Evolutionary conservation across 1,139 yeast species (phyloP).

Genomic region (Yamadazyma blattariae): DNA sequence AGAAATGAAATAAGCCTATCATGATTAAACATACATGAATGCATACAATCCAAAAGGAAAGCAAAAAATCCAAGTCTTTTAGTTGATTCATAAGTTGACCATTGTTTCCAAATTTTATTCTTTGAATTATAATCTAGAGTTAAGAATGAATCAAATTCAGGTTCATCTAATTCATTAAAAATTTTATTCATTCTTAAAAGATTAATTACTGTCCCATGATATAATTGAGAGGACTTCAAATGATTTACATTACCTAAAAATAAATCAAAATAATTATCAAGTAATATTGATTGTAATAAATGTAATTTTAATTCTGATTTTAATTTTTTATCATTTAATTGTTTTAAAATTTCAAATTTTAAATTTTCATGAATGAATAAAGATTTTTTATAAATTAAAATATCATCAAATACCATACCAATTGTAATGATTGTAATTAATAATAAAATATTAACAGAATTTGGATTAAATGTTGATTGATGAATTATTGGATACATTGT

Average conservation of each 20-base stretch:
- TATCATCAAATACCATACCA: constrained; percentile 31
- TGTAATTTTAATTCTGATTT: constrained; percentile 12
- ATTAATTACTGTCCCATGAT: constrained; percentile 26
- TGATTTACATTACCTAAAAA: constrained; percentile 22
- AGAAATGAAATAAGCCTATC: constrained; percentile 23
- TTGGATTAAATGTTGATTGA: constrained; percentile 34
- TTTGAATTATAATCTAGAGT: constrained; percentile 8
- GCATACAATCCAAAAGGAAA: constrained; percentile 29
- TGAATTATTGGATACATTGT: constrained; percentile 35
- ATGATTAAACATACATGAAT: constrained; percentile 24
- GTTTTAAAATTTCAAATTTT: constrained; percentile 7
- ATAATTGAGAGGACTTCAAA: constrained; percentile 23
- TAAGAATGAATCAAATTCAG: background rate
- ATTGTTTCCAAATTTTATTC: constrained; percentile 20
- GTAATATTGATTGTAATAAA: constrained; percentile 21
- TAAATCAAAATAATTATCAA: constrained; percentile 18
- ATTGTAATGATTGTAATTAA: constrained; percentile 30
- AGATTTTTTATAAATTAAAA: constrained; percentile 15
- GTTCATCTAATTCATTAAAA: background rate
- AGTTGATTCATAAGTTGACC: constrained; percentile 26
- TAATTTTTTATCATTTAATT: constrained; percentile 5
- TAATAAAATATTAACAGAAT: constrained; percentile 23
- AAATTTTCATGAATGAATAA: constrained; percentile 7
- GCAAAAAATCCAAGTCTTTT: constrained; percentile 28
- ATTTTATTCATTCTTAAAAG: constrained; percentile 11